Conservation (phyloP, 306 rosid species). For the Castanopsis chinensis region DNA sequence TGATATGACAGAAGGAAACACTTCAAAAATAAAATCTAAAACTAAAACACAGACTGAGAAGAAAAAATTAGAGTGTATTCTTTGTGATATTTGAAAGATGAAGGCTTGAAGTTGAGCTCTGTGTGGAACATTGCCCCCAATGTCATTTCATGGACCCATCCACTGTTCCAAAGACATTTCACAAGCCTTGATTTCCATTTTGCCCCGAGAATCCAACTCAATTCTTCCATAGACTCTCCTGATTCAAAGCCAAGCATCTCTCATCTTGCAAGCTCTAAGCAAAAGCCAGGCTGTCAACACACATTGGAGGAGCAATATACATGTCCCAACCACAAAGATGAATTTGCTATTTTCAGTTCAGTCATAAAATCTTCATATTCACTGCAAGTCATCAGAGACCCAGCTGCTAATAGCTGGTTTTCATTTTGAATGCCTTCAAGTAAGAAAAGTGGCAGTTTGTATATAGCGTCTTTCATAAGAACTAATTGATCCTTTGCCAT, state of each 20-base stretch:
- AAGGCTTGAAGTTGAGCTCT: constrained; percentile 36
- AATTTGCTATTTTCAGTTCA: constrained; percentile 30
- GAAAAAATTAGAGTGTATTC: constrained; percentile 22
- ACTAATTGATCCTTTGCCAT: constrained; percentile 48
- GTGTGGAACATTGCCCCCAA: constrained; percentile 79
- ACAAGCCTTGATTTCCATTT: constrained; percentile 37
- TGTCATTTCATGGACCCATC: constrained; percentile 86
- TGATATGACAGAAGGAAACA: not conserved
- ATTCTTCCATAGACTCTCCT: constrained; percentile 28
- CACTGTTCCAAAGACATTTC: constrained; percentile 54
- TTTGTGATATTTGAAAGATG: constrained; percentile 35
- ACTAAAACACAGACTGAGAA: too few species aligned
- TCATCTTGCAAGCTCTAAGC: constrained; percentile 54
- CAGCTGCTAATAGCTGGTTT: constrained; percentile 75
- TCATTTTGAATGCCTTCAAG: constrained; percentile 61
- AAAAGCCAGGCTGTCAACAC: constrained; percentile 60
- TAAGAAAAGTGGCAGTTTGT: constrained; percentile 60
- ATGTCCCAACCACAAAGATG: too few species aligned
- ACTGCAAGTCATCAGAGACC: constrained; percentile 66
- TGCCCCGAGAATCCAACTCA: constrained; percentile 59
- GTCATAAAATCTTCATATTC: constrained; percentile 80
- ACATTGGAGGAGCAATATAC: constrained; percentile 55
- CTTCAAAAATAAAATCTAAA: too few species aligned
- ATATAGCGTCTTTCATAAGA: constrained; percentile 54
- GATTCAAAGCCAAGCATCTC: constrained; percentile 52